A percentile compares a stretch with the other conserved stretches of the same genome.
phyloP scores from a whole-genome alignment of 768 basidiomycete genomes.

The Scleroderma citrinum region DNA sequence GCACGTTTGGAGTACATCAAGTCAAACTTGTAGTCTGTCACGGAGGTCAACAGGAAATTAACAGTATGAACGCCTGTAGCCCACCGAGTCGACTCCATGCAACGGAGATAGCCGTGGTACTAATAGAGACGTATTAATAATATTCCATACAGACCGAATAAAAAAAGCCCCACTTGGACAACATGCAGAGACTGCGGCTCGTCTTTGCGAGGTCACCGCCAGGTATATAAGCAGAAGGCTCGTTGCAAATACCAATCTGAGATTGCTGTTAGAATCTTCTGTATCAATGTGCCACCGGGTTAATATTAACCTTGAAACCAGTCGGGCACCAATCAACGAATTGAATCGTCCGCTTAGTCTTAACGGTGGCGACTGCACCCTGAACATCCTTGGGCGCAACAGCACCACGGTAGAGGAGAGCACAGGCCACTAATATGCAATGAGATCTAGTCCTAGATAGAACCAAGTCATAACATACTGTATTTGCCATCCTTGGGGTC shows the following conservation, averaged over 20 bases:
- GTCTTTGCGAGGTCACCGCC: slow-evolving; percentile 94
- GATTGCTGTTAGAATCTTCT: slow-evolving; percentile 21
- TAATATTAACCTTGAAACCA: slow-evolving; percentile 70
- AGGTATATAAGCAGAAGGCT: slow-evolving; percentile 87
- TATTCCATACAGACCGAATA: background rate
- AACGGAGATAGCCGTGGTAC: slow-evolving; percentile 88
- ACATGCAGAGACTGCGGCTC: slow-evolving; percentile 93
- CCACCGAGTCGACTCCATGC: slow-evolving; percentile 86
- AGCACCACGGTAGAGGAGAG: slow-evolving; percentile 89
- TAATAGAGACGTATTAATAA: slow-evolving; percentile 21
- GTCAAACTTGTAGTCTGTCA: slow-evolving; percentile 92
- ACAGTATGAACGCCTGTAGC: slow-evolving; percentile 10
- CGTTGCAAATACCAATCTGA: slow-evolving; percentile 94
- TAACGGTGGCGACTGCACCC: slow-evolving; percentile 87
- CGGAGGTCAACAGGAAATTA: slow-evolving; percentile 4
- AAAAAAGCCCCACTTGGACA: slow-evolving; percentile 62
- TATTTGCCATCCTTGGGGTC: slow-evolving; percentile 98
- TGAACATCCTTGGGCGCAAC: slow-evolving; percentile 96
- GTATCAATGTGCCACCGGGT: background rate
- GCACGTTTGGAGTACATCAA: slow-evolving; percentile 96
- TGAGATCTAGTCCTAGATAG: slow-evolving; percentile 8
- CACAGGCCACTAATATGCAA: slow-evolving; percentile 69
- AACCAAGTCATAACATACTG: slow-evolving; percentile 48
- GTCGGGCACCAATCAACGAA: slow-evolving; percentile 99
- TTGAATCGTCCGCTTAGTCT: slow-evolving; percentile 96